Percentiles rank a stretch among this genome's conserved stretches.
phyloP scores from a whole-genome alignment of 305 asterid genomes.

The Plantago coronopus region DNA sequence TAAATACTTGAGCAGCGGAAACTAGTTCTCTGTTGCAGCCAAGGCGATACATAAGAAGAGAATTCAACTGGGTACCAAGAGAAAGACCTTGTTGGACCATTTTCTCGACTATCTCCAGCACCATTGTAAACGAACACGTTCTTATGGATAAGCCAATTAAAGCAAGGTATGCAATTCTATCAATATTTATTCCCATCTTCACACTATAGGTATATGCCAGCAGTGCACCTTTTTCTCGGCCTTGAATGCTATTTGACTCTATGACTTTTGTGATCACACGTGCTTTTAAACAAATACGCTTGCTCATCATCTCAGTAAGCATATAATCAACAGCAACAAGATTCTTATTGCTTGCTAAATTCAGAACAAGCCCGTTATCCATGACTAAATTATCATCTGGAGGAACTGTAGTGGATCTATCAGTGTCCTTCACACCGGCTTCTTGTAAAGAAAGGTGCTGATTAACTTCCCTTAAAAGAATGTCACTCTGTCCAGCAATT shows the following conservation, averaged over 20 bases:
- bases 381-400: slow-evolving; percentile 22
- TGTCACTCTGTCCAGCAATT: slow-evolving; percentile 43
- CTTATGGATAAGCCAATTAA: slow-evolving; percentile 63
- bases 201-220: slow-evolving; percentile 51
- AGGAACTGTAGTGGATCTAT: slow-evolving; percentile 14
- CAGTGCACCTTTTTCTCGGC: slow-evolving; percentile 52
- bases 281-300: slow-evolving; percentile 40
- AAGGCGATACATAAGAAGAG: slow-evolving; percentile 62
- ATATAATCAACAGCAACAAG: slow-evolving; percentile 59
- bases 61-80: slow-evolving; percentile 58
- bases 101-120: slow-evolving; percentile 53
- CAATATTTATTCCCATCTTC: slow-evolving; percentile 43
- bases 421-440: slow-evolving; percentile 19
- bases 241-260: slow-evolving; percentile 40
- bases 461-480: slow-evolving; percentile 66
- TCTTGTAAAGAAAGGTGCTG: slow-evolving; percentile 49
- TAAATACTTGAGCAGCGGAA: slow-evolving; percentile 58
- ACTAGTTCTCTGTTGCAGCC: slow-evolving; percentile 49
- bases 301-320: slow-evolving; percentile 43
- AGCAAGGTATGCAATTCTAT: slow-evolving; percentile 50
- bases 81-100: slow-evolving; percentile 52
- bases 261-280: slow-evolving; percentile 44
- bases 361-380: slow-evolving; percentile 43
- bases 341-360: slow-evolving; percentile 47
- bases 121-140: slow-evolving; percentile 43